A percentile compares a stretch with the other conserved stretches of the same genome.
Evolutionary conservation across 83 land plant genomes (phyloP).

Genomic region (Larix sibirica): DNA sequence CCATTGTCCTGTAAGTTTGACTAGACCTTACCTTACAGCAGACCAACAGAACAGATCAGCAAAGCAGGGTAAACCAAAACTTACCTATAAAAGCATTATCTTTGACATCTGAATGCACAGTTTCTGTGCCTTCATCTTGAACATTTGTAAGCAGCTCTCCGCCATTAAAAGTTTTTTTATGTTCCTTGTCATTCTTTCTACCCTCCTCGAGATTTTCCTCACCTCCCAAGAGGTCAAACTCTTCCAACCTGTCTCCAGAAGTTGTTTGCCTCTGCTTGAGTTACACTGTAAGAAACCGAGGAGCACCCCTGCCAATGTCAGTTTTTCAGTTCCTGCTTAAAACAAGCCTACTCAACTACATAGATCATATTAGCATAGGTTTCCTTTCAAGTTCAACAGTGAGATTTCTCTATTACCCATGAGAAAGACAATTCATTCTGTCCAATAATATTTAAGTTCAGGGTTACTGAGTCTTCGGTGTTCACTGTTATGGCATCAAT

Average conservation of each 20-base stretch:
- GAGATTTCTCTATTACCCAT: conserved; percentile 35
- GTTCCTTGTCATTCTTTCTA: neutral
- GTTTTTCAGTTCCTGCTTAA: neutral
- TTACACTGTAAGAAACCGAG: neutral
- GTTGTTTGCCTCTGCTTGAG: neutral
- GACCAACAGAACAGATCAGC: neutral
- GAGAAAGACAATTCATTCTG: conserved; percentile 43
- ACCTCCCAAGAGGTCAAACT: neutral
- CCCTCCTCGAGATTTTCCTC: neutral
- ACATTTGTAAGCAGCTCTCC: neutral
- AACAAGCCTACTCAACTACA: neutral
- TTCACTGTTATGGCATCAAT: conserved; percentile 37
- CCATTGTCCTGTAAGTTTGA: neutral
- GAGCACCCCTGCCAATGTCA: neutral
- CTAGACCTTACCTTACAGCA: neutral
- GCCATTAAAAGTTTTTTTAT: neutral
- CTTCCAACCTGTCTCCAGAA: neutral
- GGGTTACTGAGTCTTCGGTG: conserved; percentile 35
- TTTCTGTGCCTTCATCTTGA: neutral
- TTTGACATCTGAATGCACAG: neutral
- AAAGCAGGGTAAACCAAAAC: neutral
- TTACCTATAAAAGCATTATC: neutral
- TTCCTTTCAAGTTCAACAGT: neutral
- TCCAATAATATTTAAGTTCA: conserved; percentile 38
- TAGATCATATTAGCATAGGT: neutral